Percentiles rank a stretch among this genome's conserved stretches.
Evolutionary conservation across 345 rosid species (phyloP).

Genomic region (Rhizophora mangle): DNA sequence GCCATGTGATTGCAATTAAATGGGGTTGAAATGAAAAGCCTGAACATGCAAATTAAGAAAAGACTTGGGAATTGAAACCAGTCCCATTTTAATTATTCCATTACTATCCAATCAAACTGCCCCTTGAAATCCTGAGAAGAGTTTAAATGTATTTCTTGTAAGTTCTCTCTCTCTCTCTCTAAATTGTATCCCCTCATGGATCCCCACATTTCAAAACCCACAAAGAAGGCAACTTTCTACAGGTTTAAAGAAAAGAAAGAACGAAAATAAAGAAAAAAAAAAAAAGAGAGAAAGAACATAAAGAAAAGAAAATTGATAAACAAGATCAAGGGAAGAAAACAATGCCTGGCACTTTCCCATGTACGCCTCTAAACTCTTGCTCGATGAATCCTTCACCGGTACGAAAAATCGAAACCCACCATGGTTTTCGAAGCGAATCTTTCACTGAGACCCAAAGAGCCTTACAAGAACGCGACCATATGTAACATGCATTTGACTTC

Average conservation of each 20-base stretch:
- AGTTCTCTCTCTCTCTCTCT: background rate
- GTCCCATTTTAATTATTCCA: background rate
- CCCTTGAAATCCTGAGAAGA: constrained; percentile 3
- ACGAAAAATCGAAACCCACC: background rate
- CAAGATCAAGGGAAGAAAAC: background rate
- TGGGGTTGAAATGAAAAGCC: too few relatives aligned
- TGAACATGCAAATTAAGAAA: too few relatives aligned
- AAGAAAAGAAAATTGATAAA: background rate
- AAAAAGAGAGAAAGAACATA: too few relatives aligned
- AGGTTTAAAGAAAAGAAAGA: background rate
- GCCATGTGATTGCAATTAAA: too few relatives aligned
- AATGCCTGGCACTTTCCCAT: constrained; percentile 62
- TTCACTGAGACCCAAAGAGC: too few relatives aligned
- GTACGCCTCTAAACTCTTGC: constrained; percentile 42
- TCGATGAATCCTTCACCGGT: constrained; percentile 12
- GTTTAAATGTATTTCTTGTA: background rate
- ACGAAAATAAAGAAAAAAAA: background rate
- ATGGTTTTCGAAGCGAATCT: too few relatives aligned
- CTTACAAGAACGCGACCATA: too few relatives aligned
- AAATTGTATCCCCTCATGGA: too few relatives aligned
- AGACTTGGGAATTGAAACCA: too few relatives aligned
- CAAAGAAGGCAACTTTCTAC: background rate
- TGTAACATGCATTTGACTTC: too few relatives aligned
- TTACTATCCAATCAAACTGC: constrained; percentile 2
- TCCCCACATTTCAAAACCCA: background rate